Percentiles rank a stretch among this genome's conserved stretches.
Evolutionary conservation across 1,284 basidiomycete species (phyloP).

Genomic region (Psilocybe mexicana): DNA sequence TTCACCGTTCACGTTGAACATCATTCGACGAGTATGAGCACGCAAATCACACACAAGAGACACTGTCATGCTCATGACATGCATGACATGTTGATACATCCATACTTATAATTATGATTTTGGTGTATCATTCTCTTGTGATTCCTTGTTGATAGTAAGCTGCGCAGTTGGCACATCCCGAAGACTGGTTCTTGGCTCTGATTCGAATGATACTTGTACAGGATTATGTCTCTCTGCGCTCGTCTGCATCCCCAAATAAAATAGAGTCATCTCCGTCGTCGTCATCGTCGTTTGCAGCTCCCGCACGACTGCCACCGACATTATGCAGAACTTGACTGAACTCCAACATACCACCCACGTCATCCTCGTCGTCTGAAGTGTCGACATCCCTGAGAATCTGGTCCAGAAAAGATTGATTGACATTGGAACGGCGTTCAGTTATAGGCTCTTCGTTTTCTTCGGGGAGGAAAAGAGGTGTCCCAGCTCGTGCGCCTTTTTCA

Average conservation of each 20-base stretch:
- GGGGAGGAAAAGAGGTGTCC: conserved; percentile 64
- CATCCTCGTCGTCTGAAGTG: conserved; percentile 43
- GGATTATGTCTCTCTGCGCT: conserved; percentile 55
- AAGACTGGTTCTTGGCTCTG: too few relatives aligned
- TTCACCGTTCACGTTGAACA: too few relatives aligned
- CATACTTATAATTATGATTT: too few relatives aligned
- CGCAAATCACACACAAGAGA: too few relatives aligned
- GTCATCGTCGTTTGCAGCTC: conserved; percentile 62
- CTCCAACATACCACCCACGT: conserved; percentile 61
- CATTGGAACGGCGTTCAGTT: background rate
- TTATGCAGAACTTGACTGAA: conserved; percentile 73
- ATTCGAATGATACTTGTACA: too few relatives aligned
- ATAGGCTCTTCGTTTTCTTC: conserved; percentile 39
- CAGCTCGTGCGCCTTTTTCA: conserved; percentile 1
- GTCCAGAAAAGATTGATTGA: conserved; percentile 20
- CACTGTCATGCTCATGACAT: too few relatives aligned
- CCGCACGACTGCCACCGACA: conserved; percentile 52
- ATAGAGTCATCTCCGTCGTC: conserved; percentile 73
- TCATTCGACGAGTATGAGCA: too few relatives aligned
- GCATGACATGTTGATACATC: too few relatives aligned
- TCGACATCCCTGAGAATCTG: conserved; percentile 39
- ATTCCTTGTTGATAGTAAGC: too few relatives aligned
- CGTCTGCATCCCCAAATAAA: conserved; percentile 80
- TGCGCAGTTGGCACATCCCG: too few relatives aligned
- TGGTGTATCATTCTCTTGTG: too few relatives aligned